phyloP scores from a whole-genome alignment of 768 basidiomycete species.

The Phaffia australis region DNA sequence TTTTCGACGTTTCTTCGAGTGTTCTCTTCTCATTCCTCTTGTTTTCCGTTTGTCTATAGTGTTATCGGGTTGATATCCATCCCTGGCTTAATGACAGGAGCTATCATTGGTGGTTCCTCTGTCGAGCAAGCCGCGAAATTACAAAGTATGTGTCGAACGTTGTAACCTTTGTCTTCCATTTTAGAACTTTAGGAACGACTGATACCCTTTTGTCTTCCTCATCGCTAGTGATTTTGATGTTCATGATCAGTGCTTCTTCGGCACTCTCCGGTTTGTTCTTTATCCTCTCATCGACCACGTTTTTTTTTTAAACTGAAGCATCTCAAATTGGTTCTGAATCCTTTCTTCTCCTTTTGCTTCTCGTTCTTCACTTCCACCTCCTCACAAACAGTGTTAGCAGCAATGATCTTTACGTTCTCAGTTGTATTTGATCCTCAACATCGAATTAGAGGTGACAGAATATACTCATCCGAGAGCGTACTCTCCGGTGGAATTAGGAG shows the following conservation, averaged over 20 bases:
- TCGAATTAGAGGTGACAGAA: slow-evolving; percentile 37
- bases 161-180: neutral
- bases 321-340: too few species aligned
- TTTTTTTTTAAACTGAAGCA: slow-evolving; percentile 52
- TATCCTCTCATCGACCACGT: slow-evolving; percentile 53
- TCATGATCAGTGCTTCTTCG: slow-evolving; percentile 74
- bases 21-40: neutral
- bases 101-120: slow-evolving; percentile 72
- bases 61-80: slow-evolving; percentile 15
- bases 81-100: slow-evolving; percentile 33
- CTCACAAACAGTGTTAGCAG: slow-evolving; percentile 44
- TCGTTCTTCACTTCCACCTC: slow-evolving; percentile 49
- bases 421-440: slow-evolving; percentile 52
- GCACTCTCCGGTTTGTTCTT: slow-evolving; percentile 44
- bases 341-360: slow-evolving; percentile 40
- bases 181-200: neutral
- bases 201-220: neutral
- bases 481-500: slow-evolving; percentile 31
- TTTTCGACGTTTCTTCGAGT: neutral
- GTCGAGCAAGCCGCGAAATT: slow-evolving; percentile 74
- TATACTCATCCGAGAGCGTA: slow-evolving; percentile 33
- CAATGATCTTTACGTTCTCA: slow-evolving; percentile 51
- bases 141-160: slow-evolving; percentile 44
- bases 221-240: slow-evolving; percentile 66
- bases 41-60: neutral